Evolutionary conservation across 257 asterid species (phyloP), one percentile per base, ranked within the genome.

Genomic region (Linderniella brevidens): DNA sequence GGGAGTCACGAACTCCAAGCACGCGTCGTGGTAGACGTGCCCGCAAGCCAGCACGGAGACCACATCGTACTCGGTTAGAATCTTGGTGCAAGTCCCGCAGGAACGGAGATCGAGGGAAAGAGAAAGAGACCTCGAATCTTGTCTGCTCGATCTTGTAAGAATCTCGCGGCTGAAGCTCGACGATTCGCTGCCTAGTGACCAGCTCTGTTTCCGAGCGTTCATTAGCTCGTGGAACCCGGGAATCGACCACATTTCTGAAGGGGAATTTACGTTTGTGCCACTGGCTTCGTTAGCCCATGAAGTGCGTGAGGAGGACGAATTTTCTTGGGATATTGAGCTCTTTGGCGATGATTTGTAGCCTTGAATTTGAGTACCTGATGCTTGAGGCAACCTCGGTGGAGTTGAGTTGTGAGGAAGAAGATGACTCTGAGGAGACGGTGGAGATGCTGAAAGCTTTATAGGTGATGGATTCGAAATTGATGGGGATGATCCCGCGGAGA

Each of bases 141-240:
- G 32, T 36, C 84, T 73, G 56, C 76, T 65, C 38, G 77, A 67
- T 72, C 80, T 72, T 19, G 65, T 46, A 19, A 76, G 37, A 61
- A 67, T 83, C 40, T 78, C 97, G 29, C 77, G 77, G 48, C 67
- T 52, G 50, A 78, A 68, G 53, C 78, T 63, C 5, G 75, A 74
- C 16, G 76, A 46, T 53, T 77, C 99, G 52, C 99, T 90, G 59
- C 85, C 99, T 48, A 85, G 85, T 56, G 99, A 90, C 96, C 92
- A 85, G 61, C 96, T 69, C 55, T 79, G 94, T 66, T 81, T 78
- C 14, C 74, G 80, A 36, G 72, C 65, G 10, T 65, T 54, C 71
- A 62, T 56, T 44, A 75, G 73, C 47, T 84, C 95, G 19, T 93
- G 61, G 57, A 73, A 80, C 41, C 74, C 72, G 45, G 94, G 94